phyloP scores from a whole-genome alignment of 2,329 filamentous ascomycete genomes.

The Nothomitra cinnamomea region DNA sequence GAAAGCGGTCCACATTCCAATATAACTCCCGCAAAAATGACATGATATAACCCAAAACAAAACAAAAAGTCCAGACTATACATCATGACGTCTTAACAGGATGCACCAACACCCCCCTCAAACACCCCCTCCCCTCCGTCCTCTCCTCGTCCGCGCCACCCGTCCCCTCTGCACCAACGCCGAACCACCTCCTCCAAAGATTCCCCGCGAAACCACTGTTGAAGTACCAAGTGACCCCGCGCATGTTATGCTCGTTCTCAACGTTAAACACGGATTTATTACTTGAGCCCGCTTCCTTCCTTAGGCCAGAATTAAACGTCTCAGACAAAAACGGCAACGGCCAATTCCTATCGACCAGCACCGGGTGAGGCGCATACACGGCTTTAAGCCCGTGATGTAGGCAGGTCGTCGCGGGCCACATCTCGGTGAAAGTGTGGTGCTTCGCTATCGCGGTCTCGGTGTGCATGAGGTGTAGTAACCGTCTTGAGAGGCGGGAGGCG shows the following conservation, averaged over 20 bases:
- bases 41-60: too few relatives aligned
- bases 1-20: too few relatives aligned
- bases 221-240: slow-evolving; percentile 36
- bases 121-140: slow-evolving; percentile 6
- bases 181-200: slow-evolving; percentile 38
- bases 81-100: slow-evolving; percentile 4
- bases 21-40: too few relatives aligned
- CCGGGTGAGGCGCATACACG: slow-evolving; percentile 44
- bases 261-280: slow-evolving; percentile 33
- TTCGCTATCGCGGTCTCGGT: slow-evolving; percentile 49
- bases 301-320: slow-evolving; percentile 37
- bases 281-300: slow-evolving; percentile 26
- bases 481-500: slow-evolving; percentile 47
- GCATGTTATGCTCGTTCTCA: slow-evolving; percentile 35
- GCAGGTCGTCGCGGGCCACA: slow-evolving; percentile 56
- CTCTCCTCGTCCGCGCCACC: slow-evolving; percentile 4
- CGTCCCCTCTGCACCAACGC: slow-evolving; percentile 12
- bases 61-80: too few relatives aligned
- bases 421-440: slow-evolving; percentile 62
- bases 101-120: slow-evolving; percentile 6
- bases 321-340: slow-evolving; percentile 34
- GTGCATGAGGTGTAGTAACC: slow-evolving; percentile 56
- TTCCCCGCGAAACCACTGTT: slow-evolving; percentile 34
- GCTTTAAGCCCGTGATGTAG: slow-evolving; percentile 65
- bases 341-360: slow-evolving; percentile 39